Base-by-base conservation (phyloP, 306 rosid species). In the Prunus davidiana region DNA sequence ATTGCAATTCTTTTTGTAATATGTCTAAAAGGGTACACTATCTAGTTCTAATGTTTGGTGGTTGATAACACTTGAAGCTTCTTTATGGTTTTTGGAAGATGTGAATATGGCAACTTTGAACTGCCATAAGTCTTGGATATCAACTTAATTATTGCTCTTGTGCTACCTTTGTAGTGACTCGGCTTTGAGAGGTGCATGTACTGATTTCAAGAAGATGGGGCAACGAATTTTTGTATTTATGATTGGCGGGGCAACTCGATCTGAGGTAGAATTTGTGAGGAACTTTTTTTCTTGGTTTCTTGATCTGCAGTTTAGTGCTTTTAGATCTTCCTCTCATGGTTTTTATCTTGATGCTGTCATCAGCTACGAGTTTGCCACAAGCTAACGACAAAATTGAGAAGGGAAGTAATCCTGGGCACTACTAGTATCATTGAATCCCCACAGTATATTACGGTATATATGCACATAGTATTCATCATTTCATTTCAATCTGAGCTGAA, bases 341-440 rank as follows among this genome's bases (percentile, higher is more conserved):
- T 63, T 34, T 61, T 64, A 43, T 74, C 43, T 75, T 75, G 9
- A 68, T 81, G 67, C 64, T 22, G 15, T 71, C 76, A 72, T 84
- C 91, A 95, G 98, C 87, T 95, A 75, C 97, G 98, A 76, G 97
- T 83, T 80, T 95, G 98, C 83, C 91, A 95, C 81, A 90, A 92
- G 87, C 60, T 95, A 86, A 95, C 97, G 57, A 49, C 97, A 41
- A 95, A 92, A 78, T 83, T 92, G 64, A 88, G 72, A 77, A 92
- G 98, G 78, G 98, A 95, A 88, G 82, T 95, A 57, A 84, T 95
- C 81, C 86, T 95, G 15, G 98, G 98, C 28, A 84, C 93, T 81
- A 78, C 97, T 27, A 81, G 88, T 79, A 80, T 95, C 74, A 90
- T 89, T 56, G 92, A 95, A 45, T 90, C 97, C 72, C 88, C 92